Percentiles rank a stretch among this genome's conserved stretches.
These are phyloP conservation scores for Hemisphaericaspora xylofermentans DNA, from an alignment of 1,139 yeast genomes.

Conservation along the genomic window DNA sequence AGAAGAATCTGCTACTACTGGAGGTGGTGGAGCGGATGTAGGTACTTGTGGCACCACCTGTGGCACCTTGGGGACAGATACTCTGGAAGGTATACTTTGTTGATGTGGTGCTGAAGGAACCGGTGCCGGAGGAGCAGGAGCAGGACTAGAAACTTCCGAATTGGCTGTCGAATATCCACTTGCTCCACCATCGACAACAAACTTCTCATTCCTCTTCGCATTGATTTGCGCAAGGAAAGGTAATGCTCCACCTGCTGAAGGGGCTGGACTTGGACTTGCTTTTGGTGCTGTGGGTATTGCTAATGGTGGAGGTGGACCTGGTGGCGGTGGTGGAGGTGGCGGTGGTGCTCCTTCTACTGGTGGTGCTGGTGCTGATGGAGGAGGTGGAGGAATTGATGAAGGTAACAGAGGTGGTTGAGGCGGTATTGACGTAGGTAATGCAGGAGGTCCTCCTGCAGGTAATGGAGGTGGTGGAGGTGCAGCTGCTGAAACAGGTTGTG, in stretches of 20 bases:
- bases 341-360: conserved; percentile 13
- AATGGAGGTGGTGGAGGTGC: conserved; percentile 14
- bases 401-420: conserved; percentile 15
- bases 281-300: conserved; percentile 10
- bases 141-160: conserved; percentile 18
- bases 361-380: conserved; percentile 19
- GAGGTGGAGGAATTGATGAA: conserved; percentile 17
- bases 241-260: conserved; percentile 27
- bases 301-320: conserved; percentile 22
- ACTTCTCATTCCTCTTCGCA: conserved; percentile 36
- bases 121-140: too few species aligned
- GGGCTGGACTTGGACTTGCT: conserved; percentile 18
- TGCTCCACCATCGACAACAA: conserved; percentile 33
- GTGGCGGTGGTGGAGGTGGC: conserved; percentile 20
- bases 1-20: conserved; percentile 9
- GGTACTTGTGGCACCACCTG: conserved; percentile 10
- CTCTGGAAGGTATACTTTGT: conserved; percentile 7
- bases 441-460: conserved; percentile 16
- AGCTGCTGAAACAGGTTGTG: conserved; percentile 7
- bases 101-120: conserved; percentile 7
- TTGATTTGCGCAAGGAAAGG: conserved; percentile 46
- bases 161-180: conserved; percentile 18
- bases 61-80: conserved; percentile 1
- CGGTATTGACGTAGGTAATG: conserved; percentile 18
- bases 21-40: conserved; percentile 5